Evolutionary conservation across 129 eudicot genomes (phyloP).

Genomic region (Artemisia tridentata): DNA sequence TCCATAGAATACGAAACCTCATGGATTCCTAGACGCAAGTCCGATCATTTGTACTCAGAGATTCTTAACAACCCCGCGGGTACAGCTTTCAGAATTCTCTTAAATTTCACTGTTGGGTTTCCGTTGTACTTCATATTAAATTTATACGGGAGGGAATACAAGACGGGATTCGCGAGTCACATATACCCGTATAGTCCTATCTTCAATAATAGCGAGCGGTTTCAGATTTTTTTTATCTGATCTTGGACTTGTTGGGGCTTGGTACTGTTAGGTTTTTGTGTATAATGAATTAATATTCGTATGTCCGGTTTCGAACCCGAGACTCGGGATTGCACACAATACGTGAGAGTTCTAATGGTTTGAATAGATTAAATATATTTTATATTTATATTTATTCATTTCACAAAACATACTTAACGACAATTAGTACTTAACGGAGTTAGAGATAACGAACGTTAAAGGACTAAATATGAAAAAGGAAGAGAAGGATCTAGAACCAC

Average conservation of each 20-base stretch:
- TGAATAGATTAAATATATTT: too few relatives aligned
- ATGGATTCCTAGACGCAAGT: constrained; percentile 32
- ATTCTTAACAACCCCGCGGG: constrained; percentile 30
- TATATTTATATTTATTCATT: too few relatives aligned
- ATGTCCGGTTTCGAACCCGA: too few relatives aligned
- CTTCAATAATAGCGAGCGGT: constrained; percentile 30
- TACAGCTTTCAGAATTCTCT: constrained; percentile 9
- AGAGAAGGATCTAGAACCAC: too few relatives aligned
- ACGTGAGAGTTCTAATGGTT: too few relatives aligned
- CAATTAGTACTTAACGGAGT: too few relatives aligned
- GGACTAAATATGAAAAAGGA: too few relatives aligned
- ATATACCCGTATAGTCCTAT: constrained; percentile 31
- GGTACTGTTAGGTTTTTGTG: too few relatives aligned
- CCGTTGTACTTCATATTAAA: constrained; percentile 31
- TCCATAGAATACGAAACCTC: constrained; percentile 33
- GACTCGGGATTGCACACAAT: too few relatives aligned
- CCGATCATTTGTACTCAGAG: constrained; percentile 21
- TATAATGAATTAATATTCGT: too few relatives aligned
- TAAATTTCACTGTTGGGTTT: constrained; percentile 28
- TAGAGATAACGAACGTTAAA: too few relatives aligned
- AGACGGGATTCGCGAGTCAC: constrained; percentile 22
- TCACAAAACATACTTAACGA: too few relatives aligned
- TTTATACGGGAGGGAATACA: constrained; percentile 27
- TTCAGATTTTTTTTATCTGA: constrained; percentile 30
- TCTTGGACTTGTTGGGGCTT: constrained; percentile 26